A percentile compares a stretch with the other conserved stretches of the same genome.
Evolutionary conservation across 2,329 filamentous ascomycete species (phyloP).

Genomic region (Corinectria fuckeliana): DNA sequence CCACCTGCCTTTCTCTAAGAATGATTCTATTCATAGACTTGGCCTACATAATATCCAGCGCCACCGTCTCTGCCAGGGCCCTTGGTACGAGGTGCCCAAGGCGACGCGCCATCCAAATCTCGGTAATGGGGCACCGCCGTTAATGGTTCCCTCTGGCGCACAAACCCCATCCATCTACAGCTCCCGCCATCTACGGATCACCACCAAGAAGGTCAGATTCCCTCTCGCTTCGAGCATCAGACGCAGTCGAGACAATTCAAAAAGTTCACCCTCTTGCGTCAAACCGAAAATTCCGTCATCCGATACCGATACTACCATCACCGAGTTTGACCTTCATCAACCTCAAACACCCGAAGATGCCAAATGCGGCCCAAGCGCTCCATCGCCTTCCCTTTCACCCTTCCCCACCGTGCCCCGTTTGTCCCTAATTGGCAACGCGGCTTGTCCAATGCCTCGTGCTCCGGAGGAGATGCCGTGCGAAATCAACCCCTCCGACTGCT

Average conservation of each 20-base stretch:
- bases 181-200: constrained; percentile 12
- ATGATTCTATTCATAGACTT: constrained; percentile 18
- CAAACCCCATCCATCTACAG: not conserved
- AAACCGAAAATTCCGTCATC: not conserved
- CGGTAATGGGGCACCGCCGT: constrained; percentile 13
- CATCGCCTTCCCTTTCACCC: constrained; percentile 10
- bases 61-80: not conserved
- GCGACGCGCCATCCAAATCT: constrained; percentile 23
- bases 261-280: not conserved
- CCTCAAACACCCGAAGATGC: not conserved
- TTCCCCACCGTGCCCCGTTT: constrained; percentile 14
- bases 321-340: constrained; percentile 2
- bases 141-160: constrained; percentile 5
- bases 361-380: constrained; percentile 1
- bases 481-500: not conserved
- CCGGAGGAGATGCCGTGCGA: not conserved
- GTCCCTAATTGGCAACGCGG: constrained; percentile 15
- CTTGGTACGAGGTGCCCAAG: not conserved
- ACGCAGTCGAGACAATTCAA: constrained; percentile 1
- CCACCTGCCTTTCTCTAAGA: too few species aligned
- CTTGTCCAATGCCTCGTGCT: constrained; percentile 2
- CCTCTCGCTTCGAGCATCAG: not conserved
- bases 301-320: constrained; percentile 5
- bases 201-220: not conserved
- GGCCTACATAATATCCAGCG: not conserved